These are phyloP conservation scores for Barnettozyma sp. DNA, from an alignment of 805 yeast species.

Conservation along the genomic window DNA sequence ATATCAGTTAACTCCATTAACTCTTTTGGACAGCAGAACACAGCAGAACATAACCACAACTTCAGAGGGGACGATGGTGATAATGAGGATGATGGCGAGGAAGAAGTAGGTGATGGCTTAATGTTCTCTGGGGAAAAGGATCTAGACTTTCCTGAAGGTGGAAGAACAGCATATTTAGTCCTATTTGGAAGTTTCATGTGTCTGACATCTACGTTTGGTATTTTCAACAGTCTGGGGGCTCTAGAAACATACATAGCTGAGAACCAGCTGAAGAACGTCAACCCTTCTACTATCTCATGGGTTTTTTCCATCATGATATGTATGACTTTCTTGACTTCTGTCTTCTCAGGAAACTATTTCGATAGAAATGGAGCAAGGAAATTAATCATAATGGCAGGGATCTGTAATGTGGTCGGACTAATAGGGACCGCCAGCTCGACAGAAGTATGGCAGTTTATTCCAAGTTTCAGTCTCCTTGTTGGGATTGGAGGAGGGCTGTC, in stretches of 20 bases:
- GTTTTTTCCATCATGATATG: constrained; percentile 52
- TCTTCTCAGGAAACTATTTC: constrained; percentile 50
- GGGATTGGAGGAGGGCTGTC: constrained; percentile 55
- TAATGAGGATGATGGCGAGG: background rate
- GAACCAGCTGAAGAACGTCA: constrained; percentile 42
- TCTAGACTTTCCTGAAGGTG: constrained; percentile 50
- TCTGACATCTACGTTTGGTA: constrained; percentile 45
- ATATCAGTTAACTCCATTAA: background rate
- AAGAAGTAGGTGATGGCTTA: constrained; percentile 2
- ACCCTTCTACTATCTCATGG: constrained; percentile 52
- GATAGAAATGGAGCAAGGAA: constrained; percentile 44
- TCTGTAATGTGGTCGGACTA: constrained; percentile 41
- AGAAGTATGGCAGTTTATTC: constrained; percentile 50
- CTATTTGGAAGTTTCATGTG: constrained; percentile 56
- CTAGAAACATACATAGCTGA: constrained; percentile 51
- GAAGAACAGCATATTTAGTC: constrained; percentile 46
- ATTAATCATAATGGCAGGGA: constrained; percentile 36
- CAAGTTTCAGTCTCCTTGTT: constrained; percentile 45
- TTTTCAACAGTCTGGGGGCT: constrained; percentile 54
- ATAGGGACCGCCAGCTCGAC: constrained; percentile 45
- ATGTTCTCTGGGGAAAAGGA: constrained; percentile 23
- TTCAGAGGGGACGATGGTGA: too few species aligned
- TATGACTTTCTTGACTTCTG: constrained; percentile 40
- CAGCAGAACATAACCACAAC: background rate
- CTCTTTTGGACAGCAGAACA: background rate